These are phyloP conservation scores for Pseudocercospora cruenta DNA, from an alignment of 2,329 filamentous ascomycete species.

Conservation along the genomic window DNA sequence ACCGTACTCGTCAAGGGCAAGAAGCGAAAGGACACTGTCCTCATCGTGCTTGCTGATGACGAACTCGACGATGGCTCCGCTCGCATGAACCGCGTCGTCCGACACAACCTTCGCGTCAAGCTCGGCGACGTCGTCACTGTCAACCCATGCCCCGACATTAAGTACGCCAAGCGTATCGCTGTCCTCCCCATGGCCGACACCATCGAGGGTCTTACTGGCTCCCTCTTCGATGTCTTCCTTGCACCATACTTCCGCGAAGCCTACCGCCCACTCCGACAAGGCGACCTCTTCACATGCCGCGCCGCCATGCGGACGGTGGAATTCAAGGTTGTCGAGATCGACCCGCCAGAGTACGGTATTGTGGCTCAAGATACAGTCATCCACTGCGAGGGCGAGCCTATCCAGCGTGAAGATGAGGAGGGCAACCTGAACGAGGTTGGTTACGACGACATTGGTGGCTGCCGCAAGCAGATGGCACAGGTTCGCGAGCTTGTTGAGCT, in stretches of 20 bases:
- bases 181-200: conserved; percentile 98
- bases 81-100: conserved; percentile 96
- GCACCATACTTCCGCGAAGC: conserved; percentile 99
- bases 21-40: conserved; percentile 98
- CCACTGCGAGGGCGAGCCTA: conserved; percentile 95
- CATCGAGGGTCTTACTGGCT: conserved; percentile 95
- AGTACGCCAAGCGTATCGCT: conserved; percentile 99
- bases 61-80: conserved; percentile 97
- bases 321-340: conserved; percentile 99
- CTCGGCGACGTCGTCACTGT: conserved; percentile 97
- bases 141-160: conserved; percentile 97
- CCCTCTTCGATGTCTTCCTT: conserved; percentile 98
- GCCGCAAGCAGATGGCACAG: conserved; percentile 99
- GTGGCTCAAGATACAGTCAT: conserved; percentile 99
- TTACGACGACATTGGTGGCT: conserved; percentile 98
- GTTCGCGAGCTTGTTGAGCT: conserved; percentile 98
- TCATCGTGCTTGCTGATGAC: conserved; percentile 96
- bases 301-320: conserved; percentile 99
- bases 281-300: conserved; percentile 94
- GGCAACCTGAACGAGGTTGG: conserved; percentile 99
- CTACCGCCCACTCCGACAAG: conserved; percentile 95
- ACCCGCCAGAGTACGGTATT: conserved; percentile 97
- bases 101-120: conserved; percentile 98
- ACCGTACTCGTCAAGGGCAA: conserved; percentile 98
- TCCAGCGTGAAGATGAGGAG: conserved; percentile 98